Evolutionary conservation across 257 asterid genomes (phyloP).

Genomic region (Salvia miltiorrhiza): DNA sequence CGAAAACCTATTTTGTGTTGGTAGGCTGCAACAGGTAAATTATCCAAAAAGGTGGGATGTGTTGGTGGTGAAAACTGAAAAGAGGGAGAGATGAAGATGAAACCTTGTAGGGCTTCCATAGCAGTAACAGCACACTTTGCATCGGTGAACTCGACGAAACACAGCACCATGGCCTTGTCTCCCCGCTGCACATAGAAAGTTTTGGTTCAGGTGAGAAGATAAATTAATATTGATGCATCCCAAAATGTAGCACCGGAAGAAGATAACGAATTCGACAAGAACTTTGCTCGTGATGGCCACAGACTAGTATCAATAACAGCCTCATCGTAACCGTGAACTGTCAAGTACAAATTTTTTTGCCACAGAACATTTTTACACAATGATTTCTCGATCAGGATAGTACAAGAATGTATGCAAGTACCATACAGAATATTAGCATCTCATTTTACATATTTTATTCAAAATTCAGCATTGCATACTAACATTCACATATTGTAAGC

Average conservation of each 20-base stretch:
- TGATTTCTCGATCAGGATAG: neutral
- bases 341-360: neutral
- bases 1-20: neutral
- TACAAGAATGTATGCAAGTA: neutral
- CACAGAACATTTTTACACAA: neutral
- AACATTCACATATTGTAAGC: neutral
- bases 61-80: neutral
- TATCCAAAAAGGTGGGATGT: neutral
- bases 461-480: neutral
- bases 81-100: constrained; percentile 8
- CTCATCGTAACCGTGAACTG: neutral
- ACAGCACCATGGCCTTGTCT: constrained; percentile 71
- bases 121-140: constrained; percentile 69
- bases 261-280: neutral
- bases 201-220: neutral
- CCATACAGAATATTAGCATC: neutral
- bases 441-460: neutral
- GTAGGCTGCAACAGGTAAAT: neutral
- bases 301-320: neutral
- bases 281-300: neutral
- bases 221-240: constrained; percentile 5
- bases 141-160: constrained; percentile 79
- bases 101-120: constrained; percentile 82
- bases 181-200: constrained; percentile 45
- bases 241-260: neutral